Evolutionary conservation across 129 eudicot species (phyloP).

Genomic region (Centrapalus pauciflorus): DNA sequence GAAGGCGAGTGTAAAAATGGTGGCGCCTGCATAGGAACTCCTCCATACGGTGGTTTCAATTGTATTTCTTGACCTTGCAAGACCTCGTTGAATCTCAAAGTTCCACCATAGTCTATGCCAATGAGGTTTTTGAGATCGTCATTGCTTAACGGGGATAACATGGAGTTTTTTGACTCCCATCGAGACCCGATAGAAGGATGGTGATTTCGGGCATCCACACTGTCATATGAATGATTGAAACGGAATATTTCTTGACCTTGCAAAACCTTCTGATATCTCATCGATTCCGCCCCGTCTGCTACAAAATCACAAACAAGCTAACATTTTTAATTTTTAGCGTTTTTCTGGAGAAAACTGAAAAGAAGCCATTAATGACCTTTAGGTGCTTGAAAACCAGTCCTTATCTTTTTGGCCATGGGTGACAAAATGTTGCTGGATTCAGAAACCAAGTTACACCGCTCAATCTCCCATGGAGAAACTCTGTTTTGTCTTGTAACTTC

Average conservation of each 20-base stretch:
- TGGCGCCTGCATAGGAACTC: conserved; percentile 15
- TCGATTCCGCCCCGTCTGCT: conserved; percentile 56
- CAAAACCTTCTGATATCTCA: conserved; percentile 81
- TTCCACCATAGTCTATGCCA: conserved; percentile 35
- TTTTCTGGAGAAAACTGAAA: not conserved
- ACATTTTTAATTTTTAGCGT: not conserved
- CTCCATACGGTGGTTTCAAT: conserved; percentile 28
- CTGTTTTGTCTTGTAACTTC: conserved; percentile 50
- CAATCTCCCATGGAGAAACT: conserved; percentile 94
- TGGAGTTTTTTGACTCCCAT: conserved; percentile 8
- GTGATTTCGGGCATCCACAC: not conserved
- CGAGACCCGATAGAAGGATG: not conserved
- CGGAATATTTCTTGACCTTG: conserved; percentile 93
- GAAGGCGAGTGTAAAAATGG: conserved; percentile 38
- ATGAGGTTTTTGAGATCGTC: conserved; percentile 8
- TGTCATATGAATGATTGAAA: conserved; percentile 24
- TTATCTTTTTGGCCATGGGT: conserved; percentile 54
- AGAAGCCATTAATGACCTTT: too few relatives aligned
- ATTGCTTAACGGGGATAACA: conserved; percentile 14
- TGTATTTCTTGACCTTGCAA: conserved; percentile 93
- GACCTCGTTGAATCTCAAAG: conserved; percentile 59
- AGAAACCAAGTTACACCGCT: conserved; percentile 53
- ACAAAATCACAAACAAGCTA: not conserved
- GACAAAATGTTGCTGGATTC: conserved; percentile 35
- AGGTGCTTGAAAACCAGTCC: conserved; percentile 43